Evolutionary conservation across 257 asterid species (phyloP), one percentile per base, ranked within the genome.

Genomic region (Henckelia pumila): DNA sequence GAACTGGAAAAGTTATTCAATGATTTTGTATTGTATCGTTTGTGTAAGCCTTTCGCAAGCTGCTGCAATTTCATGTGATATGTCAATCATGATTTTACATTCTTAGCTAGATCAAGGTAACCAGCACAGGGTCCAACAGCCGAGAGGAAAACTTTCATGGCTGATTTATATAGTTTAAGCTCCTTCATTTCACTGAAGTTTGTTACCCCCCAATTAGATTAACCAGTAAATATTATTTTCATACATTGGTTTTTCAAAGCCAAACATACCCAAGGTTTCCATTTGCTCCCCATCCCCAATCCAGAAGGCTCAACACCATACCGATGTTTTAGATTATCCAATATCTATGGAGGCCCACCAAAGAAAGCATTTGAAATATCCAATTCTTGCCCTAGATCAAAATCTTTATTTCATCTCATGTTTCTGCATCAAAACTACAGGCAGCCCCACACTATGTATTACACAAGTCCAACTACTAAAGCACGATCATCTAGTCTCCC

Each of bases 1-100:
- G 73, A 50, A 29, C 35, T 28, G 33, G 11, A 49, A 61, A 29
- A 49, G 14, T 58, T 35, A 55, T 62, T 28, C 11, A 29, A 70
- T 32, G 63, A 56, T 44, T 28, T 59, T 55, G 59, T 37, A 24
- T 9, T 8, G 32, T 6, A 32, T 4, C 24, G 64, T 49, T 58
- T 29, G 10, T 20, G 14, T 13, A 21, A 0, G 37, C 8, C 55
- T 49, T 62, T 55, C 62, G 53, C 35, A 30, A 28, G 44, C 44
- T 23, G 66, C 29, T 8, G 49, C 28, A 1, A 1, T 28, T 13
- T n/a, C n/a, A n/a, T 33, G 37, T 61, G 14, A 61, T 10, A 17
- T 60, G 11, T 60, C 49, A 17, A 17, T 6, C 7, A 7, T 61
- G 5, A 14, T 14, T 40, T 40, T 40, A 40, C n/a, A 40, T 40